Conservation (phyloP, 345 rosid species). For the Aquilaria sinensis region DNA sequence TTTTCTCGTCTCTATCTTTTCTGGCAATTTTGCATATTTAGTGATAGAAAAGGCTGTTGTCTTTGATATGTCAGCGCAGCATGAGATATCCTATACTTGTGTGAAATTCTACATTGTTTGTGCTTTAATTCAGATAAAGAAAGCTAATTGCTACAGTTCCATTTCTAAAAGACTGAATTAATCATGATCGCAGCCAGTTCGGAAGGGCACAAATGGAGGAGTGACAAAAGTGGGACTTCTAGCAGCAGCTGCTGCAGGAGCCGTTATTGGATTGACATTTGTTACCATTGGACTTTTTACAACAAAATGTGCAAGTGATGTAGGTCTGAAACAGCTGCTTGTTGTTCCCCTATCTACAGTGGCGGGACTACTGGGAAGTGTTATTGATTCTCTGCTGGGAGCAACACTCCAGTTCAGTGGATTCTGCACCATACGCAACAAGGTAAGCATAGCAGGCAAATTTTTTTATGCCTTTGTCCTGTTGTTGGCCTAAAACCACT, state of each 20-base stretch:
- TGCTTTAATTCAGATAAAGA: too few species aligned
- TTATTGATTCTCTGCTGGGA: constrained; percentile 83
- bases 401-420: constrained; percentile 97
- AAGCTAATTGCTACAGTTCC: too few species aligned
- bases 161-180: too few species aligned
- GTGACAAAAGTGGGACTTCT: constrained; percentile 72
- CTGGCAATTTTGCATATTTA: too few species aligned
- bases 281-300: constrained; percentile 60
- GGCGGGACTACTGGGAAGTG: constrained; percentile 82
- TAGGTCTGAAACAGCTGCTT: constrained; percentile 64
- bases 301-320: constrained; percentile 40
- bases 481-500: too few species aligned
- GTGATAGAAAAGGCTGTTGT: too few species aligned
- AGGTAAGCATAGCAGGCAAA: constrained; percentile 29
- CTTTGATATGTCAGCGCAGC: too few species aligned
- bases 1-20: too few species aligned
- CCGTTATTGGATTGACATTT: constrained; percentile 69
- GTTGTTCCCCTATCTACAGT: constrained; percentile 65
- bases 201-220: constrained; percentile 92
- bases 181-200: constrained; percentile 55
- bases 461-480: background rate
- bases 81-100: too few species aligned
- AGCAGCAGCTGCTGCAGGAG: constrained; percentile 83
- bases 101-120: too few species aligned
- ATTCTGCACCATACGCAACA: constrained; percentile 83